Conservation (phyloP, 164 flowering plant genomes). For the Vitis rotundifolia region DNA sequence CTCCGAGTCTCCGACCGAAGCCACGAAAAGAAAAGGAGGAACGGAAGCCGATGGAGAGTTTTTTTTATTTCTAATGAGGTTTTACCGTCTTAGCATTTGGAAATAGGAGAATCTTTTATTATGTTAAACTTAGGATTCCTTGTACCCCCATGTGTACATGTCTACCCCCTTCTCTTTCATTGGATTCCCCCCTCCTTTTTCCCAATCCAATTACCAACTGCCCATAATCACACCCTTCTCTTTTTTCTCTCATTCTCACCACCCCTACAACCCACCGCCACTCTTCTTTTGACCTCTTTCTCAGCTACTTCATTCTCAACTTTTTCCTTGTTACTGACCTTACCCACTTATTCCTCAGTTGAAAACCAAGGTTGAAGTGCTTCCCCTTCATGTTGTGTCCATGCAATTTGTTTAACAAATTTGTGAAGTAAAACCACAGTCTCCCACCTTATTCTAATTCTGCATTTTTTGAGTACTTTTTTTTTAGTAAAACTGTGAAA, state of each 20-base stretch:
- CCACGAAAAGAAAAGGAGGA: not conserved
- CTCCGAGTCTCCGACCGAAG: not conserved
- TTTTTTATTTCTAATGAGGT: too few species aligned
- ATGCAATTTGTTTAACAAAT: not conserved
- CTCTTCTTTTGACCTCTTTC: not conserved
- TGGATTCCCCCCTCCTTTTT: constrained; percentile 23
- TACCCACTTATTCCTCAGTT: too few species aligned
- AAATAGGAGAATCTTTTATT: constrained; percentile 12
- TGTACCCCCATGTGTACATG: constrained; percentile 28
- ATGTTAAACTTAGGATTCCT: constrained; percentile 31
- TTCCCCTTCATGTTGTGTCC: not conserved
- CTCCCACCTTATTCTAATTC: too few species aligned
- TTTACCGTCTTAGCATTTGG: too few species aligned
- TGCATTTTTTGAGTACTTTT: not conserved
- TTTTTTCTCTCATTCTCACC: not conserved
- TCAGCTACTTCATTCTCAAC: too few species aligned
- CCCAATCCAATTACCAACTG: not conserved
- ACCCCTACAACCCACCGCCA: not conserved
- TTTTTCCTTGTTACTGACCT: too few species aligned
- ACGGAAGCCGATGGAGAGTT: not conserved
- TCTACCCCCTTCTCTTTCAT: constrained; percentile 19
- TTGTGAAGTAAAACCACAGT: too few species aligned
- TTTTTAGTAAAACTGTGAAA: too few species aligned
- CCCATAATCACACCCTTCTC: not conserved
- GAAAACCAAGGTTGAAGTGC: too few species aligned